These are phyloP conservation scores for Verticillium klebahnii DNA, from an alignment of 2,329 filamentous ascomycete genomes.

Conservation along the genomic window DNA sequence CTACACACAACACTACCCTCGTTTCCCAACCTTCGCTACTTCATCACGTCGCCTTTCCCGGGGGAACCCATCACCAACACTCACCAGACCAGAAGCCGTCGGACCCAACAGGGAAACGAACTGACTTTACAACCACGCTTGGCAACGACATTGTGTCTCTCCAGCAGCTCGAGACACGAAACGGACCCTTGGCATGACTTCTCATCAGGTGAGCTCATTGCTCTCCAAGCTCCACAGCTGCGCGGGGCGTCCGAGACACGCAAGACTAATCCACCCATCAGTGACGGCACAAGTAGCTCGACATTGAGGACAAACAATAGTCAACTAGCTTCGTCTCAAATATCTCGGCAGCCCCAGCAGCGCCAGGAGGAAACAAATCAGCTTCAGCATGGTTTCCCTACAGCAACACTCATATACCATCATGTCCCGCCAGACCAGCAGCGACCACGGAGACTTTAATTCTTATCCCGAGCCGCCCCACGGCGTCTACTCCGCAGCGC, in stretches of 20 bases:
- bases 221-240: background rate
- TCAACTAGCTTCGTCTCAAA: background rate
- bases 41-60: background rate
- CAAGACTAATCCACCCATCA: constrained; percentile 4
- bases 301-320: constrained; percentile 1
- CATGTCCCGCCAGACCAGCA: constrained; percentile 15
- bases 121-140: background rate
- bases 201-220: background rate
- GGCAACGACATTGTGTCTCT: background rate
- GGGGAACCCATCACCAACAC: background rate
- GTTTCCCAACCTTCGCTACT: background rate
- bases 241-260: background rate
- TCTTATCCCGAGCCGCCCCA: constrained; percentile 43
- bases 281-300: constrained; percentile 8
- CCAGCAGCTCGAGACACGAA: background rate
- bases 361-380: background rate
- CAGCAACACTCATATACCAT: constrained; percentile 21
- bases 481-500: constrained; percentile 31
- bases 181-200: background rate
- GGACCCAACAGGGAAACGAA: background rate
- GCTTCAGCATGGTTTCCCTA: constrained; percentile 16
- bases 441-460: constrained; percentile 33
- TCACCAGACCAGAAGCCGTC: background rate
- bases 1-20: background rate
- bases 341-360: background rate